These are phyloP conservation scores for Phytopythium litorale DNA, from an alignment of 352 stramenopile genomes.

Conservation along the genomic window DNA sequence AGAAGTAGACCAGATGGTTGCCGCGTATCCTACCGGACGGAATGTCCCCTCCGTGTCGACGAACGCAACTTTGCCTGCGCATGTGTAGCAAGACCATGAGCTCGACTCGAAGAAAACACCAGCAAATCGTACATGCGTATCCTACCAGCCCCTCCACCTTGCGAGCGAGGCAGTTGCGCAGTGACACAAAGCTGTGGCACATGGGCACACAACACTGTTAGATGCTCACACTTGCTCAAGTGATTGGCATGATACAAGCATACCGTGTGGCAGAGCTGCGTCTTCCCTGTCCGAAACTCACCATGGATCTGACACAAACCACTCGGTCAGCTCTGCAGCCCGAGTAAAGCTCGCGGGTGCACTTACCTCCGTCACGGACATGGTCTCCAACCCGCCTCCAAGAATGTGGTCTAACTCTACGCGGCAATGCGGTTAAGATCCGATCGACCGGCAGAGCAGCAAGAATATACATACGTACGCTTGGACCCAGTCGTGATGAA, in stretches of 20 bases:
- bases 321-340: background rate
- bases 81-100: background rate
- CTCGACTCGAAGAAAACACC: background rate
- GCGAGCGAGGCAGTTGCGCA: slow-evolving; percentile 79
- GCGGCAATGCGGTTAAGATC: background rate
- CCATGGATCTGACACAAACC: slow-evolving; percentile 65
- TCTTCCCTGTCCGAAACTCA: slow-evolving; percentile 94
- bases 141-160: slow-evolving; percentile 76
- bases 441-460: slow-evolving; percentile 9
- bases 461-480: slow-evolving; percentile 44
- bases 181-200: slow-evolving; percentile 59
- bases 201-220: background rate
- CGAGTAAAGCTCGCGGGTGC: background rate
- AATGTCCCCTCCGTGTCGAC: slow-evolving; percentile 94
- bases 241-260: background rate
- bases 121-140: background rate
- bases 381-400: slow-evolving; percentile 86
- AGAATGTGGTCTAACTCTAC: slow-evolving; percentile 85
- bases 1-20: background rate
- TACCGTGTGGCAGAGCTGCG: slow-evolving; percentile 92
- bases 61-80: slow-evolving; percentile 74
- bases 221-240: background rate
- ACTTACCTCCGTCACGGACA: slow-evolving; percentile 88
- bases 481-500: slow-evolving; percentile 78
- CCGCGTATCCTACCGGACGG: slow-evolving; percentile 43